phyloP scores from a whole-genome alignment of 2,329 filamentous ascomycete genomes.

The Colletotrichum chrysophilum region DNA sequence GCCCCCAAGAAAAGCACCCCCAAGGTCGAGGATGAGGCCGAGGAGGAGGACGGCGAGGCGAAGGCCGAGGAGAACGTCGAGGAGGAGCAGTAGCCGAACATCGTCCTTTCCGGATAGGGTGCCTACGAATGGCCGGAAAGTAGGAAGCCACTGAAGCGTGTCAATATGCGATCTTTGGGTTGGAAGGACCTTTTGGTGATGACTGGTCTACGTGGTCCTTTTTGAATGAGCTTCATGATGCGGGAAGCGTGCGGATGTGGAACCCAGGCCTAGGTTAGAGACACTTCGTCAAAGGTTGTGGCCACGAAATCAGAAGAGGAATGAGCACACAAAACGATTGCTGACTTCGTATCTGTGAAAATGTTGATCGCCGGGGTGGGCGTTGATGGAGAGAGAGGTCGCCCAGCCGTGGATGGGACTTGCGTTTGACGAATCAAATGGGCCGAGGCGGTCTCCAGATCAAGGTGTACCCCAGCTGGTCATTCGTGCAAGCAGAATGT shows the following conservation, averaged over 20 bases:
- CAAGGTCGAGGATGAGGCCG: slow-evolving; percentile 13
- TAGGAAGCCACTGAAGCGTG: background rate
- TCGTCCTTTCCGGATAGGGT: background rate
- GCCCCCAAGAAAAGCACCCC: slow-evolving; percentile 22
- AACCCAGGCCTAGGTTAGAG: background rate
- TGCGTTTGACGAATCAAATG: background rate
- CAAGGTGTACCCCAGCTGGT: background rate
- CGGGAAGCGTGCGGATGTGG: background rate
- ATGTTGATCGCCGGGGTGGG: background rate
- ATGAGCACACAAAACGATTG: slow-evolving; percentile 33
- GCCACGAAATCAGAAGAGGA: background rate
- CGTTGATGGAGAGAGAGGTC: background rate
- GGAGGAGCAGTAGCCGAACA: slow-evolving; percentile 35
- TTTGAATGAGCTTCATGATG: background rate
- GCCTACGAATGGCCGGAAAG: background rate
- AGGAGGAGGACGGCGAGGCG: background rate
- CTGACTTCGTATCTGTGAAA: background rate
- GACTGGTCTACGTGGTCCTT: background rate
- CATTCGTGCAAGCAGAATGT: slow-evolving; percentile 10
- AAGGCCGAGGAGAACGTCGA: slow-evolving; percentile 40
- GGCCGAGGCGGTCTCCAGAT: background rate
- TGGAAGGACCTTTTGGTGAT: background rate
- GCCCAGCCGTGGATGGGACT: background rate
- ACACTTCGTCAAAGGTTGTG: background rate
- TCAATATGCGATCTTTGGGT: background rate